phyloP scores from a whole-genome alignment of 768 basidiomycete species.

The Neoboletus subvelutipes region DNA sequence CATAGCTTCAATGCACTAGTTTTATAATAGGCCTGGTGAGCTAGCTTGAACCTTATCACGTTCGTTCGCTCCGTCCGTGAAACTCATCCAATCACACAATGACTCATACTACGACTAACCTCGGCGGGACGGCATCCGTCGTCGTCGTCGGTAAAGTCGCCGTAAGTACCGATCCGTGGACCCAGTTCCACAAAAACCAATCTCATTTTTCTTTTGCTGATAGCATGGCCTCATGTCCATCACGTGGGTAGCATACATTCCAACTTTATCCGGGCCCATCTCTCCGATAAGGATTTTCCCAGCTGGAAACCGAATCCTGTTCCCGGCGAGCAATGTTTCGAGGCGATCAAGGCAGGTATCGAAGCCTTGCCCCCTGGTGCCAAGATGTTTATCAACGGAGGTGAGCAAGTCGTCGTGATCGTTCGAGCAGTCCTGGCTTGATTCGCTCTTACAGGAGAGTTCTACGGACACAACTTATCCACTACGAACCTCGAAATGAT shows the following conservation, averaged over 20 bases:
- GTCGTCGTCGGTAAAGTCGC: slow-evolving; percentile 40
- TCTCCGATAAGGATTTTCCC: not conserved
- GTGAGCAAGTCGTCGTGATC: slow-evolving; percentile 23
- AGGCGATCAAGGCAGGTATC: slow-evolving; percentile 54
- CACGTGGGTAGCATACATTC: slow-evolving; percentile 37
- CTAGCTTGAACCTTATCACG: not conserved
- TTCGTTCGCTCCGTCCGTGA: not conserved
- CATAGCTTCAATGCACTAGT: not conserved
- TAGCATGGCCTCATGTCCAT: slow-evolving; percentile 57
- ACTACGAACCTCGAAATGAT: slow-evolving; percentile 51
- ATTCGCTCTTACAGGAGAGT: slow-evolving; percentile 42
- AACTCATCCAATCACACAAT: slow-evolving; percentile 16
- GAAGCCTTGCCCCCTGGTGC: slow-evolving; percentile 41
- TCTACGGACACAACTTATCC: slow-evolving; percentile 48
- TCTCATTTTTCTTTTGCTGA: not conserved
- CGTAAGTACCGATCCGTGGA: slow-evolving; percentile 23
- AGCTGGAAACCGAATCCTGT: slow-evolving; percentile 45
- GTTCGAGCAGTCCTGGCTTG: not conserved
- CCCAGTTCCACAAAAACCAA: not conserved
- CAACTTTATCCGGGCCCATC: not conserved
- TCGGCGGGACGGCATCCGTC: slow-evolving; percentile 40
- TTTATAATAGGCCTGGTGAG: not conserved
- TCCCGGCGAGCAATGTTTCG: slow-evolving; percentile 61
- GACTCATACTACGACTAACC: slow-evolving; percentile 31
- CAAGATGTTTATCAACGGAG: slow-evolving; percentile 53